Percentiles rank a stretch among this genome's conserved stretches.
These are phyloP conservation scores for Penicillium canescens DNA, from an alignment of 495 filamentous ascomycete genomes.

Conservation along the genomic window DNA sequence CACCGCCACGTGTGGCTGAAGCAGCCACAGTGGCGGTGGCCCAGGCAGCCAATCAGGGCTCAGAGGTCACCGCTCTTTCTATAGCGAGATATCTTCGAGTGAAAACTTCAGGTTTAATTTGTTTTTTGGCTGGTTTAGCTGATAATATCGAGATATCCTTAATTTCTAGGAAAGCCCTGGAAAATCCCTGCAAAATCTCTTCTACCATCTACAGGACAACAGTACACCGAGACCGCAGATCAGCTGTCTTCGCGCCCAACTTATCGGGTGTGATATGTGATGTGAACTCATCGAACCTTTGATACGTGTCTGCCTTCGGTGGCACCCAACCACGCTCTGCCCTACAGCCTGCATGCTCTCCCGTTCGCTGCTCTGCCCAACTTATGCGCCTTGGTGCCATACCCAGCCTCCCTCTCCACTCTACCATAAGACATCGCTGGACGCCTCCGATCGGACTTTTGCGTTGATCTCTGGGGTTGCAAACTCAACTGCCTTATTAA, in stretches of 20 bases:
- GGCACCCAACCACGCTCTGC: constrained; percentile 30
- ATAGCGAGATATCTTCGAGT: background rate
- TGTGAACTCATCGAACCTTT: constrained; percentile 18
- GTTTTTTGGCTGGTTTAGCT: too few species aligned
- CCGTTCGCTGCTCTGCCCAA: constrained; percentile 32
- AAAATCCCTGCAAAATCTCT: background rate
- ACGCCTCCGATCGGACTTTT: constrained; percentile 15
- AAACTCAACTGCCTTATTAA: constrained; percentile 9
- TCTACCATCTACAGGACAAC: too few species aligned
- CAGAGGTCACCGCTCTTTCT: constrained; percentile 39
- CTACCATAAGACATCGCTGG: constrained; percentile 1
- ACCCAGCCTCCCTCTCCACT: constrained; percentile 20
- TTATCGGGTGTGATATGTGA: constrained; percentile 4
- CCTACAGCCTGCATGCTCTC: constrained; percentile 16
- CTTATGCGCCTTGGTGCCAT: constrained; percentile 26
- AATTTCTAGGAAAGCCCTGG: background rate
- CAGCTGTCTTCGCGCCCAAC: constrained; percentile 22
- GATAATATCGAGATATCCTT: too few species aligned
- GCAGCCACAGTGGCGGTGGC: constrained; percentile 43
- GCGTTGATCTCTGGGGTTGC: constrained; percentile 14
- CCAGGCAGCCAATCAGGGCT: constrained; percentile 27
- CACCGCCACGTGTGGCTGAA: constrained; percentile 21
- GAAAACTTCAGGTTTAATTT: background rate
- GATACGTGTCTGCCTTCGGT: constrained; percentile 29
- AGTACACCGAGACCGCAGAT: constrained; percentile 20